phyloP scores from a whole-genome alignment of 257 asterid species.

The Solanum tarijense region DNA sequence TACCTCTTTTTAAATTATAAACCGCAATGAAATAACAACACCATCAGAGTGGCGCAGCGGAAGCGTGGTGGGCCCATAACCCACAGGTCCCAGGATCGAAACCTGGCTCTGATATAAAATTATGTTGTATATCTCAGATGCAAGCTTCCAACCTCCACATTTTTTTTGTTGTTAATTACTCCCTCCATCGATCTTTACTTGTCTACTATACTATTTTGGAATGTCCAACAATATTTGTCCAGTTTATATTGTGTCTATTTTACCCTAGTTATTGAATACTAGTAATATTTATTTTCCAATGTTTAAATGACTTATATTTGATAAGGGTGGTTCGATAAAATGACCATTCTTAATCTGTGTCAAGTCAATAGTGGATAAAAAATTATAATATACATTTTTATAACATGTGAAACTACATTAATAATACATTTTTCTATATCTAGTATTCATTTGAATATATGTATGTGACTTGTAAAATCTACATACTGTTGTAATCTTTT shows the following conservation, averaged over 20 bases:
- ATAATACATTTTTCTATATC: neutral
- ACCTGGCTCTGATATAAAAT: slow-evolving; percentile 74
- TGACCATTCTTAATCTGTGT: no score
- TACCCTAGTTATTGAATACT: no score
- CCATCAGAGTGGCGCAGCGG: slow-evolving; percentile 59
- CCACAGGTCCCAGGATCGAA: slow-evolving; percentile 99
- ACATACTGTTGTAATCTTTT: neutral
- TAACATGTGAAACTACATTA: neutral
- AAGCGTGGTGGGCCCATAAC: slow-evolving; percentile 97
- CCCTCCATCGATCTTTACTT: no score
- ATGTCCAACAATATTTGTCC: no score
- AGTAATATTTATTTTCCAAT: no score
- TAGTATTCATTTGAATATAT: neutral
- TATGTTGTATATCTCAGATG: neutral
- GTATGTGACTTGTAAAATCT: neutral
- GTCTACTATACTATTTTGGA: no score
- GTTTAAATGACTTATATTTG: no score
- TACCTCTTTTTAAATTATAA: neutral
- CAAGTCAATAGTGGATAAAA: neutral
- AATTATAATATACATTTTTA: neutral
- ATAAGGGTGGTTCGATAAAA: no score
- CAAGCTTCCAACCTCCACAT: neutral
- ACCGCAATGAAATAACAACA: neutral
- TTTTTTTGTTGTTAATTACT: no score
- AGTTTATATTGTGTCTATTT: no score